Evolutionary conservation across 2,329 filamentous ascomycete species (phyloP), one percentile per base, ranked within the genome.

Genomic region (Beauveria rudraprayagi): DNA sequence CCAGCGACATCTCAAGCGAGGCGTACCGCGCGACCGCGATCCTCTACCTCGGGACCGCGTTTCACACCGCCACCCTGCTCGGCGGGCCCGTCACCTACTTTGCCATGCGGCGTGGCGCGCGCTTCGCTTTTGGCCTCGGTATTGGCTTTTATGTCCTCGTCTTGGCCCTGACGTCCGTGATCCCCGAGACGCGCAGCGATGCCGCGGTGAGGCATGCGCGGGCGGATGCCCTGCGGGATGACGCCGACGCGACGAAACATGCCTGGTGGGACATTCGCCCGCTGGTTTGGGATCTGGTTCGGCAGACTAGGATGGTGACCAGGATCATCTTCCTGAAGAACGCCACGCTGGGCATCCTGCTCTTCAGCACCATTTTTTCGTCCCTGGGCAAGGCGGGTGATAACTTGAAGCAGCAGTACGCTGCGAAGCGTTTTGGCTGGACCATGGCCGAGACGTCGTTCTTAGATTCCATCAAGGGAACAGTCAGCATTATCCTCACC

Each of bases 1-100:
- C 63, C 22, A 61, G 51, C 55, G 63, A 64, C 44, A 52, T 57
- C 37, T 50, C 59, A 10, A 59, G 41, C 40, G 37, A 62, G 26
- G 51, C 6, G 16, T 43, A 60, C 61, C 61, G 61, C 48, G 65
- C 65, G 6, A 62, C 61, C 10, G 59, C 63, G 1, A 65, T 66
- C 47, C 63, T 64, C 17, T 65, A 61, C 51, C 58, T 67, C 34
- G 63, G 56, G 6, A 63, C 64, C 22, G 61, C 63, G 11, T 47
- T 59, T 10, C 58, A 64, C 40, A 55, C 52, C 14, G 62, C 61
- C 34, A 50, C 52, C 16, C 60, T 67, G 1, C 51, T 67, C 28
- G 61, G 62, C 22, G 63, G 65, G 37, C 64, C 61, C 19, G 53
- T 66, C 14, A 62, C 58, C 9, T 66, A 65, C 24, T 55, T 63